A percentile compares a stretch with the other conserved stretches of the same genome.
Evolutionary conservation across 208 protist genomes (phyloP).

Genomic region (Wallacemonas collosoma): DNA sequence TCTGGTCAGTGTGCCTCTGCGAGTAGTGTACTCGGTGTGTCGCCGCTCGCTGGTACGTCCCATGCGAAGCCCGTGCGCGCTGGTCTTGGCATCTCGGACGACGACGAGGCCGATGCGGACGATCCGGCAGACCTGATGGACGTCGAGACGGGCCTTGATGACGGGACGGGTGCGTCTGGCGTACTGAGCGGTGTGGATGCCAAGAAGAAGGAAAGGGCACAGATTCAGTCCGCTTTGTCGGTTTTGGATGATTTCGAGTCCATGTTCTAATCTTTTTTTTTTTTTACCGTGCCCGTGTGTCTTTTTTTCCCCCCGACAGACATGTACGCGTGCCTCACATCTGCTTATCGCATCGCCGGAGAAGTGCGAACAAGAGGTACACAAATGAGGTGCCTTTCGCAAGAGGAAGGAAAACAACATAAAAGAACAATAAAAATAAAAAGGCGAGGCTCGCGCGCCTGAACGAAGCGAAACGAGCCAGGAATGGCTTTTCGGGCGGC

Average conservation of each 20-base stretch:
- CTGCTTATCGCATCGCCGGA: no score
- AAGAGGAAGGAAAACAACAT: no score
- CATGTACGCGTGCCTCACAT: no score
- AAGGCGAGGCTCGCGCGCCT: no score
- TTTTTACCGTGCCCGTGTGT: not conserved
- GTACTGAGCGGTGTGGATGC: constrained; percentile 25
- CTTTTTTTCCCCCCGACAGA: not conserved
- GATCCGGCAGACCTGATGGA: constrained; percentile 6
- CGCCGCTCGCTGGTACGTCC: not conserved
- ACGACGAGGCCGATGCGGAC: constrained; percentile 29
- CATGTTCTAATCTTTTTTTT: constrained; percentile 29
- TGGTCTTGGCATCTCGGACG: constrained; percentile 26
- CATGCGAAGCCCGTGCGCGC: constrained; percentile 5
- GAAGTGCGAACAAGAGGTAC: no score
- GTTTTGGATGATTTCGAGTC: constrained; percentile 90
- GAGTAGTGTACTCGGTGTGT: not conserved
- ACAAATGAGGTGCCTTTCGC: no score
- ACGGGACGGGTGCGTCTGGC: constrained; percentile 17
- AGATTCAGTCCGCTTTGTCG: constrained; percentile 75
- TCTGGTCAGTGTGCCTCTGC: not conserved
- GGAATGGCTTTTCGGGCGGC: no score
- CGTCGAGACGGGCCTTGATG: constrained; percentile 6
- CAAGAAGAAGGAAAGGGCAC: constrained; percentile 37
- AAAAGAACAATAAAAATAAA: no score
- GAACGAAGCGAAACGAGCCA: no score